Percentiles rank a stretch among this genome's conserved stretches.
Conservation (phyloP, 2,329 filamentous ascomycete species). For the Alternaria arbusti region DNA sequence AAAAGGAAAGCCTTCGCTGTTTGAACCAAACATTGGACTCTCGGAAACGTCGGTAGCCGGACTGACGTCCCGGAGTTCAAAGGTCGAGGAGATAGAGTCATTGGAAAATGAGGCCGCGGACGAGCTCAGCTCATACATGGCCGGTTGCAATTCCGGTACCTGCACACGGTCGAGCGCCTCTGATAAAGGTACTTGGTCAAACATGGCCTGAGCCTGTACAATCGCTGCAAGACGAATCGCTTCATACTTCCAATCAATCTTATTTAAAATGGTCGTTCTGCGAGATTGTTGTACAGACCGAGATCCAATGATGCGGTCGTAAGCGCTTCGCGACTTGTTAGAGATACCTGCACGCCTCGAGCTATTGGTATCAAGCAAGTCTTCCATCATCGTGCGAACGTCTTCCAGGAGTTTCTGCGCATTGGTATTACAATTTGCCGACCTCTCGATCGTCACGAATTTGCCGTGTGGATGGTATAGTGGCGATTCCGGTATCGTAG, state of each 20-base stretch:
- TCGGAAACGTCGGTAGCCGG: constrained; percentile 23
- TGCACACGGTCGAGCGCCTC: constrained; percentile 26
- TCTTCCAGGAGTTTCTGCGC: constrained; percentile 36
- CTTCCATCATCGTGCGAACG: constrained; percentile 38
- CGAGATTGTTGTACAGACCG: constrained; percentile 16
- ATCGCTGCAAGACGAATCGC: constrained; percentile 42
- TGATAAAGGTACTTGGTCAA: constrained; percentile 34
- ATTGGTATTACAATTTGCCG: constrained; percentile 15
- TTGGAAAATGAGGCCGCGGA: constrained; percentile 15
- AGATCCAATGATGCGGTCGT: constrained; percentile 31
- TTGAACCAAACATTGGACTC: constrained; percentile 17
- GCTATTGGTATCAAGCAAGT: constrained; percentile 33
- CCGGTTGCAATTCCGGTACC: not conserved
- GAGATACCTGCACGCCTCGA: constrained; percentile 22
- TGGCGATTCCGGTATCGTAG: constrained; percentile 45
- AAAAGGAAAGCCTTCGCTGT: constrained; percentile 14
- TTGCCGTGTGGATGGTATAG: constrained; percentile 38
- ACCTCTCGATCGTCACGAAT: constrained; percentile 37
- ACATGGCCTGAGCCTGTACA: constrained; percentile 43
- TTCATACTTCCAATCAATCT: constrained; percentile 43
- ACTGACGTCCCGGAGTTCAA: constrained; percentile 23
- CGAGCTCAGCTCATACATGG: not conserved
- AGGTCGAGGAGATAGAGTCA: constrained; percentile 26
- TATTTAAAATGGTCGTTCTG: constrained; percentile 16
- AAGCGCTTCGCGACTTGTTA: constrained; percentile 20